Evolutionary conservation across 2,329 filamentous ascomycete genomes (phyloP), one percentile per base, ranked within the genome.

Genomic region (Pseudogymnoascus sp.): DNA sequence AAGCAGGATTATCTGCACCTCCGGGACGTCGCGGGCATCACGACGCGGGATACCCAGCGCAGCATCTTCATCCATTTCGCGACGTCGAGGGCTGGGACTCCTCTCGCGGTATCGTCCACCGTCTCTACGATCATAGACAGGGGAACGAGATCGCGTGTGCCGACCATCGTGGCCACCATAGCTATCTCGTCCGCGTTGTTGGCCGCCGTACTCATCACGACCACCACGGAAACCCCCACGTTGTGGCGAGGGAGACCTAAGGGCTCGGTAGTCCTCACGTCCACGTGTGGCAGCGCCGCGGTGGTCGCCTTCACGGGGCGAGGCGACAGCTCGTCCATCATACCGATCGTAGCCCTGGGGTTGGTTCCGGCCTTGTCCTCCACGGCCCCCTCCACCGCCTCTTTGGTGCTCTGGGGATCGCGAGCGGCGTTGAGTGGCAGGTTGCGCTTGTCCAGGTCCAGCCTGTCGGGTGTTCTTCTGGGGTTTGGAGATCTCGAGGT

Each of bases 401-500:
- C 75, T 67, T 63, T 70, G 72, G 61, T 85, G 82, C 69, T 90
- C 83, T 62, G 90, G 82, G 53, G 89, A 87, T 67, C 85, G 79
- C 31, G 84, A 87, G 62, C 84, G 81, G 66, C 86, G 78, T 64
- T 79, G 73, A 14, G 68, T 74, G 12, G 31, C 23, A 10, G 16
- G 50, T 18, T 68, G 74, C 14, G 50, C 36, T 23, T 68, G 65
- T 53, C 21, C 44, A 14, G 44, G 14, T 12, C 44, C 44, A 5
- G 69, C 79, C 60, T 87, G 87, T 61, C 86, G 84, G 59, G 86
- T 89, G 70, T 89, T 91, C 70, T 91, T 91, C 73, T 96, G 92
- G 3, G 89, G 86, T 65, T 93, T 93, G 5, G 93, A 96, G 40
- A 96, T 85, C 73, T 97, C 93, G 18, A 97, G 84, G 73, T 96